Evolutionary conservation across 768 basidiomycete species (phyloP), one percentile per base, ranked within the genome.

Genomic region (Exidia glandulosa): DNA sequence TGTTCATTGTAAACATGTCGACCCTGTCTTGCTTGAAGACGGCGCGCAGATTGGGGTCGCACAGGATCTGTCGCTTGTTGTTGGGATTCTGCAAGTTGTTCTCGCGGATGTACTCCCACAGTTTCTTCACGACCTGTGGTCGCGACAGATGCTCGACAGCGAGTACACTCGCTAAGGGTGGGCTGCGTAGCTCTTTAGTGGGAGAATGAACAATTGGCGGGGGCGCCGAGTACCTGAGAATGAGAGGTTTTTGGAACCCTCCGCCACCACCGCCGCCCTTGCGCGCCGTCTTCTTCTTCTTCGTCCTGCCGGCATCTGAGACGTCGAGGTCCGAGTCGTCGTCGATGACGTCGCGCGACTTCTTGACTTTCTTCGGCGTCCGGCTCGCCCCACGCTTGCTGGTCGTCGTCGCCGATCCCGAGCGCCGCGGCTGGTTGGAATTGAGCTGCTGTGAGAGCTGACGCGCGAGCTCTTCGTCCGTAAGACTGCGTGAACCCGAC

Each of bases 1-100:
- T 92, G 79, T 94, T 95, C 93, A 95, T 95, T 64, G 78, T 84
- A 75, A 95, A 94, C 91, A 94, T 94, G 72, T 90, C 84, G 60
- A 96, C 82, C 62, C 68, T 66, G 63, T 91, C 88, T 13, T 81
- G 79, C 60, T 80, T 81, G 70, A 97, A 95, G 25, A 95, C 81
- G 5, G 85, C 82, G 66, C 79, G 80, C 65, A 96, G 69, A 19
- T 71, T 75, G 19, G 78, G 75, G 70, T 97, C 93, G 67, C 93
- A 94, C 2, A 92, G 64, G 62, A 97, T 96, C 70, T 90, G 90
- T 59, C 83, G 82, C 72, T 79, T 87, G 72, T 95, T 90, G 1
- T 68, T 70, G 4, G 91, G 90, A 68, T 97, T 94, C 74, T 97
- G 93, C 50, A 94, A 76, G 31, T 83, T 77, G 60, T 90, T 80